Base-by-base conservation (phyloP, 345 rosid species). In the Trapa incisa region DNA sequence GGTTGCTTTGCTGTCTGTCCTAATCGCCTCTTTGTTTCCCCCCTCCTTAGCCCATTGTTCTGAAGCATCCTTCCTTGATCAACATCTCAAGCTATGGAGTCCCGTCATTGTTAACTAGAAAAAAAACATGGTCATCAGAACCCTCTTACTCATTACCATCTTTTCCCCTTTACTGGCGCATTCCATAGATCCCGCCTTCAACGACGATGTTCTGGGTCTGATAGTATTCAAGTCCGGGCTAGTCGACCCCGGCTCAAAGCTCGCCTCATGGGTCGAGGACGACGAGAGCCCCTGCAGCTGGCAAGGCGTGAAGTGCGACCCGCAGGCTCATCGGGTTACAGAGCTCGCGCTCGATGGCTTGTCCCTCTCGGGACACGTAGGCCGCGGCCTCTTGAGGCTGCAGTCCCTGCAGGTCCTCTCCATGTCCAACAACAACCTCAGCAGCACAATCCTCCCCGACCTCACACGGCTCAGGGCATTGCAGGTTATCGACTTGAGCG, bases 191-290 rank as follows among this genome's bases (percentile, higher is more conserved):
- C 74, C 85, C 5, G 76, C 79, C 9, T 83, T 89, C 84, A 86
- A 85, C 80, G 96, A 92, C 73, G 98, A 92, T 69, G 96, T 88
- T 68, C 67, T 82, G 73, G 94, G 94, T 53, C 75, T 88, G 65
- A 84, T 94, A 74, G 94, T 91, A 62, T 94, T 94, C 85, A 94
- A 94, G 72, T 80, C 96, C 2, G 99, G 93, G 11, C 86, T 94
- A 32, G 65, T 73, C 3, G 99, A 94, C 87, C 90, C 96, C 3
- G 52, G 70, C 32, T 74, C 84, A 29, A 91, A 81, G 73, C 91
- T 94, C 41, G 65, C 80, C 0, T 84, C 99, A 0, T 94, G 99
- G 99, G 85, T 76, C 75, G 80, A 84, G 63, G 97, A 94, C 17
- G 96, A 80, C 65, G 78, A 75, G 61, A 79, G 74, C 64, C 87